Evolutionary conservation across 352 stramenopile genomes (phyloP), one percentile per base, ranked within the genome.

Genomic region (Phytopythium sindhum): DNA sequence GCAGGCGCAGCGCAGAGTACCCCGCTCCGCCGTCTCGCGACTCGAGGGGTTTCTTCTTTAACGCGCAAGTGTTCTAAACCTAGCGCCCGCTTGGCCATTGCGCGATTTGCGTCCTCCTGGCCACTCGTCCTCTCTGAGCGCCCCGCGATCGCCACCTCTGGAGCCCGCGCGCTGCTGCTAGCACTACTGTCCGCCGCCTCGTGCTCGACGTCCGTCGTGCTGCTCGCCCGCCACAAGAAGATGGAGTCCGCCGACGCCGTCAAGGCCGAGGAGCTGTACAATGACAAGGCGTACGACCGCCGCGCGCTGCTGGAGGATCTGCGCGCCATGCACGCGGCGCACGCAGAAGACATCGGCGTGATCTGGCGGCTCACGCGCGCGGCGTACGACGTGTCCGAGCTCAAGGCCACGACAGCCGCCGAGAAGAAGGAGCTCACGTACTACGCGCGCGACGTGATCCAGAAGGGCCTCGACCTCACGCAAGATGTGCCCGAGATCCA

Each of bases 361-460:
- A 73, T 81, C 29, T 92, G 84, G 84, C 80, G 84, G 26, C 75
- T 90, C 35, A 75, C 81, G 11, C 81, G 84, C 35, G 77, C 74
- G 10, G 72, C 78, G 4, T 92, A 92, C 60, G 84, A 92, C 53
- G 80, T 92, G 24, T 72, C 81, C 8, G 77, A 79, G 41, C 63
- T 89, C 8, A 73, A 80, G 41, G 74, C 74, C 24, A 90, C 82
- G 23, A 64, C 72, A 9, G 66, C 72, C 7, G 84, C 82, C 26
- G 78, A 90, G 71, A 89, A 89, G 69, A 92, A 92, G 68, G 68
- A 86, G 70, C 74, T 90, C 4, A 89, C 63, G 33, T 92, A 92
- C 70, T 88, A 77, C 31, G 81, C 81, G 14, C 70, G 67, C 26
- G 84, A 90, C 57, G 64, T 89, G 28, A 85, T 88, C 50, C 65